These are phyloP conservation scores for Daldinia loculata DNA, from an alignment of 495 filamentous ascomycete species.

Conservation along the genomic window DNA sequence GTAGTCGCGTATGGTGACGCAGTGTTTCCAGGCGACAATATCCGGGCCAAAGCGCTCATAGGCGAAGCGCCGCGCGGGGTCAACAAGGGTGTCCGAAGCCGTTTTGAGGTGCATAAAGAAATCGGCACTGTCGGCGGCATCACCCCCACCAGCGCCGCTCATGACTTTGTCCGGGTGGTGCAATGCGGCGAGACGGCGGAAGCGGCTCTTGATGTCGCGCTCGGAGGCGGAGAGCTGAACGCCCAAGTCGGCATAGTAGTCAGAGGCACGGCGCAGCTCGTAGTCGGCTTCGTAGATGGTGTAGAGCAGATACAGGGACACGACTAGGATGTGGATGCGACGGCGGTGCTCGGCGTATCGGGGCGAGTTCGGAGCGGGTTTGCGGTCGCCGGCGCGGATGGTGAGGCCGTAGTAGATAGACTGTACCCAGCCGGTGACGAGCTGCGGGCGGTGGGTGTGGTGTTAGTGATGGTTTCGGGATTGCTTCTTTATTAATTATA, in stretches of 20 bases:
- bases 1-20: conserved; percentile 77
- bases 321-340: conserved; percentile 82
- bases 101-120: conserved; percentile 84
- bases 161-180: conserved; percentile 90
- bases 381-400: conserved; percentile 88
- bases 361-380: conserved; percentile 75
- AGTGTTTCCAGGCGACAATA: conserved; percentile 71
- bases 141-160: conserved; percentile 27
- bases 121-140: conserved; percentile 58
- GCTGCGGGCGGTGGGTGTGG: conserved; percentile 52
- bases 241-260: conserved; percentile 80
- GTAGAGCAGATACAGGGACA: conserved; percentile 85
- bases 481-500: not conserved
- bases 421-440: conserved; percentile 82
- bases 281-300: conserved; percentile 94
- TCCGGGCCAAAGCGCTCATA: conserved; percentile 92
- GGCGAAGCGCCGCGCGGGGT: conserved; percentile 84
- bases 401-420: conserved; percentile 85
- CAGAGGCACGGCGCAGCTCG: conserved; percentile 70
- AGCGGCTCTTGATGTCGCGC: conserved; percentile 80
- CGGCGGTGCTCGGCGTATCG: conserved; percentile 76
- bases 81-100: conserved; percentile 82
- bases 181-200: conserved; percentile 82
- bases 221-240: conserved; percentile 74
- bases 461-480: not conserved